phyloP scores from a whole-genome alignment of 768 basidiomycete species.

The Aureoboletus auriporus region DNA sequence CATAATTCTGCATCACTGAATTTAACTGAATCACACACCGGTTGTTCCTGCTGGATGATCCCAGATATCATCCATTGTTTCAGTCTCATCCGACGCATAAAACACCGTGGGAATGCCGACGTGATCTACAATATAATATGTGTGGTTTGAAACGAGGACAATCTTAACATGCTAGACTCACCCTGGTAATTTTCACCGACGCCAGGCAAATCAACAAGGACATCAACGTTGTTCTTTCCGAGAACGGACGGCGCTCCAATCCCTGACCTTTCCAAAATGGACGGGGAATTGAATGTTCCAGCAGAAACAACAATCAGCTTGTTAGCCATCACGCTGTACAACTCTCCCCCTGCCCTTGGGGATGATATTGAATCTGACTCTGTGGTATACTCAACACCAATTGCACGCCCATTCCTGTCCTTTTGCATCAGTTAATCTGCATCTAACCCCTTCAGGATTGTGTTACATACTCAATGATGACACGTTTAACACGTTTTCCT shows the following conservation, averaged over 20 bases:
- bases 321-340: conserved; percentile 24
- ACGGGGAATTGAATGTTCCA: conserved; percentile 41
- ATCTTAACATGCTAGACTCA: background rate
- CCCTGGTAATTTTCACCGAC: conserved; percentile 43
- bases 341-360: conserved; percentile 5
- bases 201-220: conserved; percentile 36
- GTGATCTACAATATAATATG: conserved; percentile 23
- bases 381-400: conserved; percentile 33
- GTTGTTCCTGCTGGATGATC: conserved; percentile 28
- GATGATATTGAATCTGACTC: conserved; percentile 22
- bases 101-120: conserved; percentile 34
- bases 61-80: conserved; percentile 47
- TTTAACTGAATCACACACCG: conserved; percentile 35
- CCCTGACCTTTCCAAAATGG: conserved; percentile 52
- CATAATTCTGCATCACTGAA: background rate
- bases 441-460: background rate
- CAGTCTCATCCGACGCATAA: conserved; percentile 37
- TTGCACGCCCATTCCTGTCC: conserved; percentile 31
- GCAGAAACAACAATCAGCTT: conserved; percentile 37
- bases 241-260: conserved; percentile 34
- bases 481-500: conserved; percentile 32
- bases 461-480: conserved; percentile 33
- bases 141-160: too few relatives aligned
- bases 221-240: conserved; percentile 22
- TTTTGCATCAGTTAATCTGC: background rate